A percentile compares a stretch with the other conserved stretches of the same genome.
These are phyloP conservation scores for Chrysochromulina parva DNA, from an alignment of 78 protist species.

Conservation along the genomic window DNA sequence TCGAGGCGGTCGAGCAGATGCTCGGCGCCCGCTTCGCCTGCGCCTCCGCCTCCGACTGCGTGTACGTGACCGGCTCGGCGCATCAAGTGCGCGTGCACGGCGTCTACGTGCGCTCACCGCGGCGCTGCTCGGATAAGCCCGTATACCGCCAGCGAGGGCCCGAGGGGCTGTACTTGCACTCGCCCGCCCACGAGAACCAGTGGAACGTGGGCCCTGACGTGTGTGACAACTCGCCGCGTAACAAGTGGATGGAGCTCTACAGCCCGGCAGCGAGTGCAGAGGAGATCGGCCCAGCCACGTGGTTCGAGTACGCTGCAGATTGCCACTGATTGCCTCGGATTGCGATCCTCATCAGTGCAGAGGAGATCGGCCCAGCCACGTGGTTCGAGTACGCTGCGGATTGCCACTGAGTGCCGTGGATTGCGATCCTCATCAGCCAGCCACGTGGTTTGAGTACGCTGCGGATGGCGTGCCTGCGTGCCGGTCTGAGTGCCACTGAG, in stretches of 20 bases:
- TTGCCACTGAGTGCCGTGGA: no score
- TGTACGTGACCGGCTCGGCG: background rate
- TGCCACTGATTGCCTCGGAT: no score
- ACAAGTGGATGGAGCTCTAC: conserved; percentile 11
- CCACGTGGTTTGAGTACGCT: no score
- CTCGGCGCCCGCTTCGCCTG: no score
- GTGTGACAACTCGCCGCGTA: background rate
- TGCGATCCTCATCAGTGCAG: background rate
- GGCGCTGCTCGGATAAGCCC: background rate
- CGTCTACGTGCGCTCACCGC: background rate
- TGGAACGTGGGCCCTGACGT: background rate
- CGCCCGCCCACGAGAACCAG: background rate
- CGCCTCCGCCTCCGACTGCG: background rate
- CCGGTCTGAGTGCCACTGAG: no score
- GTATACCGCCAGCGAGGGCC: background rate
- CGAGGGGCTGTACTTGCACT: background rate
- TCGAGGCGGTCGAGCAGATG: no score
- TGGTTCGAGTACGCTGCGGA: background rate
- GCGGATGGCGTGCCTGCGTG: no score
- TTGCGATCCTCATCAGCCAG: no score
- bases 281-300: background rate
- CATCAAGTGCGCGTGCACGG: background rate
- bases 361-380: background rate
- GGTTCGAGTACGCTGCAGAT: background rate
- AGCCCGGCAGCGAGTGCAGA: background rate